Conservation (phyloP, 495 filamentous ascomycete genomes). For the Sordaria brevicollis region DNA sequence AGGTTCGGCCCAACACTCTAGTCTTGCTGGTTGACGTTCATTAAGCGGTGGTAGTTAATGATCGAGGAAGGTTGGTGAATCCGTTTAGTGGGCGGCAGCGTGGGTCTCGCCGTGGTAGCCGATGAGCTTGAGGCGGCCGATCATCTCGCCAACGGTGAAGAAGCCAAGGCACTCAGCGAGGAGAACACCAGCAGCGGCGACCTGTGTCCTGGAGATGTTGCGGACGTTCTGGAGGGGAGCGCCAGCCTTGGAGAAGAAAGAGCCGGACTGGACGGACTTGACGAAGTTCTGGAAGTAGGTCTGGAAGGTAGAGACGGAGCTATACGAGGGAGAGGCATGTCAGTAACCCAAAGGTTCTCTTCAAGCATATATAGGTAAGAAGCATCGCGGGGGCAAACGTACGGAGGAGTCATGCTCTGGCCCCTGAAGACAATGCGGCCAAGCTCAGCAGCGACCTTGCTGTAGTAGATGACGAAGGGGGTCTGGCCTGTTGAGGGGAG, state of each 20-base stretch:
- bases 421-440: slow-evolving; percentile 76
- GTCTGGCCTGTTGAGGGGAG: slow-evolving; percentile 53
- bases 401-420: slow-evolving; percentile 92
- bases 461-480: slow-evolving; percentile 83
- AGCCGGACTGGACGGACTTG: slow-evolving; percentile 51
- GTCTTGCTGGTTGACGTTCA: not conserved
- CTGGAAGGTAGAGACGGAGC: slow-evolving; percentile 72
- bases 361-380: not conserved
- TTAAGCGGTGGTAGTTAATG: not conserved
- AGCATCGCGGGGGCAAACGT: slow-evolving; percentile 34
- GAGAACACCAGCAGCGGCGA: slow-evolving; percentile 62
- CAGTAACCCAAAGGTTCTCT: slow-evolving; percentile 7
- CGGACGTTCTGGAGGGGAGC: slow-evolving; percentile 52
- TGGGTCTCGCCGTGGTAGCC: slow-evolving; percentile 67
- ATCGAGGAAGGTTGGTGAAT: not conserved
- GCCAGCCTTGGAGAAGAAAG: slow-evolving; percentile 29
- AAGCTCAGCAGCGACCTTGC: slow-evolving; percentile 77
- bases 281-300: slow-evolving; percentile 68
- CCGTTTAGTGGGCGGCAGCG: slow-evolving; percentile 42
- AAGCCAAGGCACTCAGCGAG: slow-evolving; percentile 85
- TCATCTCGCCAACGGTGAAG: slow-evolving; percentile 96
- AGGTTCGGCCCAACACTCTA: not conserved
- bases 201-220: slow-evolving; percentile 57
- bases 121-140: slow-evolving; percentile 85
- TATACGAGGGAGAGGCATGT: slow-evolving; percentile 27